phyloP scores from a whole-genome alignment of 768 basidiomycete genomes.

The Leccinum aurantiacum region DNA sequence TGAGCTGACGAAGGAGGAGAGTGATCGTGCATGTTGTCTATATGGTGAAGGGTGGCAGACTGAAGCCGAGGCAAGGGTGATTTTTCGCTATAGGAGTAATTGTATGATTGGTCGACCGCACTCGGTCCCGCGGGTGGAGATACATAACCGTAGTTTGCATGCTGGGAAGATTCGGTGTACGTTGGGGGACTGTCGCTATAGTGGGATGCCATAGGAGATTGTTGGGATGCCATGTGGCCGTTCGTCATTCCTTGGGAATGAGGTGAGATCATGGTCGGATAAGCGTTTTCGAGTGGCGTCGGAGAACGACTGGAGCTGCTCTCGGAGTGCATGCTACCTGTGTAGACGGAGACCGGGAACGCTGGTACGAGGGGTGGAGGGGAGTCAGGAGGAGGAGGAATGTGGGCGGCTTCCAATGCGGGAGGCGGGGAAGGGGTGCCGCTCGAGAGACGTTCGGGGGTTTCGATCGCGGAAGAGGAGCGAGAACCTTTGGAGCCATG shows the following conservation, averaged over 20 bases:
- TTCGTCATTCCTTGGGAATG: conserved; percentile 39
- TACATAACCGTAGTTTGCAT: conserved; percentile 32
- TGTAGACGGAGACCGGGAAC: conserved; percentile 26
- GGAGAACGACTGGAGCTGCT: conserved; percentile 44
- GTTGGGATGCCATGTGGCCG: conserved; percentile 32
- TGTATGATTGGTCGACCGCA: conserved; percentile 29
- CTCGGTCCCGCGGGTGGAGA: conserved; percentile 22
- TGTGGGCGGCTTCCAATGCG: conserved; percentile 43
- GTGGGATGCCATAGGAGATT: conserved; percentile 31
- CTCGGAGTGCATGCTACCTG: conserved; percentile 31
- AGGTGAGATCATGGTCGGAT: conserved; percentile 38
- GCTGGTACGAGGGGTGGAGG: conserved; percentile 56
- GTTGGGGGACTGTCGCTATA: conserved; percentile 32
- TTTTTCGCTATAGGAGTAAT: conserved; percentile 34
- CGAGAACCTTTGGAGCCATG: conserved; percentile 26
- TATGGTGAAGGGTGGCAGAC: conserved; percentile 28
- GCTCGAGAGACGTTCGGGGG: conserved; percentile 29
- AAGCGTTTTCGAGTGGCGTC: conserved; percentile 45
- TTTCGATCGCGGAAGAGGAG: conserved; percentile 23
- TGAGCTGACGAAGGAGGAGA: conserved; percentile 33
- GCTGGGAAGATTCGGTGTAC: conserved; percentile 33
- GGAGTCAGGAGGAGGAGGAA: conserved; percentile 50
- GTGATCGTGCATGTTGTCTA: conserved; percentile 30
- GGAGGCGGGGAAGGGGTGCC: conserved; percentile 38
- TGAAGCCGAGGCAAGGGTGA: conserved; percentile 33